Base-by-base conservation (phyloP, 805 yeast species). In the Kuraishia borneana region DNA sequence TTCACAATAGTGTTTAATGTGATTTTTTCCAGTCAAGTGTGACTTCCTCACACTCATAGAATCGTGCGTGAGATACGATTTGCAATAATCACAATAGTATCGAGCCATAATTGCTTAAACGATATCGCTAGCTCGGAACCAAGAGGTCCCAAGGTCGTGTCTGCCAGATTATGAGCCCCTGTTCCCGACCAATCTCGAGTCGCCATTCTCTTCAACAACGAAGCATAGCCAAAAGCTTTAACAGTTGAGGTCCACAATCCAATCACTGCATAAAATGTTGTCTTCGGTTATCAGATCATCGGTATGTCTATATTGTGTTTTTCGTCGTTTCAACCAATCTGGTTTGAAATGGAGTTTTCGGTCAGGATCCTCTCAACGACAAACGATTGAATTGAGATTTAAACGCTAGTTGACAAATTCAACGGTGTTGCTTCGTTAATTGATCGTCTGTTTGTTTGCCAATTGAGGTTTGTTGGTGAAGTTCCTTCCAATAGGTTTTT, bases 11-110 rank as follows among this genome's bases (percentile, higher is more conserved):
- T 70, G 64, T 39, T 70, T 67, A 29, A 82, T 61, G 54, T 85
- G 96, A 53, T 82, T 78, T 45, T 71, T 73, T 7, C 96, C 96
- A 26, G 68, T 60, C 28, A 82, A 53, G 54, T 85, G 96, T 28
- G 85, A 76, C 47, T 80, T 78, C 17, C 95, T 59, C 36, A 85
- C 95, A 58, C 92, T 80, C 45, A 74, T 62, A n/a, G 92, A 80
- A 54, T 84, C 95, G 51, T 85, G 95, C 2, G 95, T 85, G 38
- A 87, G 60, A 46, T 80, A 79, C 14, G 85, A 73, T 48, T 75
- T 75, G 52, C 95, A 85, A 51, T 84, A 85, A 44, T 81, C 92
- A 55, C 95, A 85, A 57, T 78, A 81, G 53, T 77, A 82, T 42
- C 77, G 70, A 3, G 76, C 79, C 87, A 79, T 76, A 28, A 5